These are phyloP conservation scores for Fusarium palustre DNA, from an alignment of 2,329 filamentous ascomycete genomes.

Conservation along the genomic window DNA sequence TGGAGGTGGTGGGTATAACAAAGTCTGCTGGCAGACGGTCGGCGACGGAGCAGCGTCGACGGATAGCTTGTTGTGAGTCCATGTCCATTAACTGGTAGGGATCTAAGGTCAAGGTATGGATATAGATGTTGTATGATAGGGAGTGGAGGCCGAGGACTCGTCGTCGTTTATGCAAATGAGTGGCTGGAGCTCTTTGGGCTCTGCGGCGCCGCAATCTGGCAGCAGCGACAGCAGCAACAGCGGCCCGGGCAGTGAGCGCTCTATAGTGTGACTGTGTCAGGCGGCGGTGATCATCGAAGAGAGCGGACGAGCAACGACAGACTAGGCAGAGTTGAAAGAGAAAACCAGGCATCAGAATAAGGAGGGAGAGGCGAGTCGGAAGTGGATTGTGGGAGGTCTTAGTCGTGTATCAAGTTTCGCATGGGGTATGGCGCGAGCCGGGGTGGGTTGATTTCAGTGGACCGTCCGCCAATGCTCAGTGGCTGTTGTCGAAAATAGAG, in stretches of 20 bases:
- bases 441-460: slow-evolving; percentile 36
- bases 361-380: slow-evolving; percentile 42
- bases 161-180: slow-evolving; percentile 54
- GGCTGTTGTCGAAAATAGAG: slow-evolving; percentile 39
- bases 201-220: slow-evolving; percentile 55
- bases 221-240: slow-evolving; percentile 54
- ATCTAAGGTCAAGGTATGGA: slow-evolving; percentile 19
- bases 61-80: slow-evolving; percentile 54
- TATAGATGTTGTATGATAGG: slow-evolving; percentile 39
- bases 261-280: slow-evolving; percentile 55
- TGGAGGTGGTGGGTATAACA: slow-evolving; percentile 41
- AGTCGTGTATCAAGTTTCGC: slow-evolving; percentile 42
- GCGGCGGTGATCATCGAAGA: slow-evolving; percentile 59
- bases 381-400: slow-evolving; percentile 37
- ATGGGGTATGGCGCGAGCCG: slow-evolving; percentile 45
- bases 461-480: slow-evolving; percentile 31
- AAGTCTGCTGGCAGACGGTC: slow-evolving; percentile 51
- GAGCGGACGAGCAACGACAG: slow-evolving; percentile 59
- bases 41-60: slow-evolving; percentile 55
- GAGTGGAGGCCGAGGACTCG: slow-evolving; percentile 51
- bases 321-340: slow-evolving; percentile 61
- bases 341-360: slow-evolving; percentile 60
- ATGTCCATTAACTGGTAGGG: slow-evolving; percentile 47
- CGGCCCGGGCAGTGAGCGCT: slow-evolving; percentile 59
- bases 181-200: slow-evolving; percentile 53